phyloP scores from a whole-genome alignment of 257 asterid species.

The Schizonepeta tenuifolia region DNA sequence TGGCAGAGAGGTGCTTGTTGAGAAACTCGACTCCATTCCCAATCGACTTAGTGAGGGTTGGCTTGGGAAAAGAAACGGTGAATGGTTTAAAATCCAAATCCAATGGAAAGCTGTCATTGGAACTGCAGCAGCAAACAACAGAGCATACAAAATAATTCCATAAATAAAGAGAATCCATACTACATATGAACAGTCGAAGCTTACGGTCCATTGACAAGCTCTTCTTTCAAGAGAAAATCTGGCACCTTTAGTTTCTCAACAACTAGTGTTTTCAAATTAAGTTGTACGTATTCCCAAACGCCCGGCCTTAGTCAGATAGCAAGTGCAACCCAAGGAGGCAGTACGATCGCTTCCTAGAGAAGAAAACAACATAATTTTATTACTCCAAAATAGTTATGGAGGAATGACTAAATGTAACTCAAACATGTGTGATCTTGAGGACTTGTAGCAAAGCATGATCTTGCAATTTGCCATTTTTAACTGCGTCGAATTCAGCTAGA shows the following conservation, averaged over 20 bases:
- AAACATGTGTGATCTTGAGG: slow-evolving; percentile 78
- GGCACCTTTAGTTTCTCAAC: slow-evolving; percentile 88
- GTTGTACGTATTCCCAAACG: slow-evolving; percentile 86
- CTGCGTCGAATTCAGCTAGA: slow-evolving; percentile 74
- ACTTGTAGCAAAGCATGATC: slow-evolving; percentile 80
- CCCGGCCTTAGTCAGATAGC: slow-evolving; percentile 95
- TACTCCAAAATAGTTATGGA: too few relatives aligned
- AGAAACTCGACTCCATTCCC: slow-evolving; percentile 99
- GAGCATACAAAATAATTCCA: not conserved
- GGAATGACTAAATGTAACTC: slow-evolving; percentile 28
- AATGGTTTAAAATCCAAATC: slow-evolving; percentile 97
- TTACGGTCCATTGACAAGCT: slow-evolving; percentile 81
- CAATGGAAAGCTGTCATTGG: slow-evolving; percentile 73
- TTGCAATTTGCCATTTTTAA: slow-evolving; percentile 51
- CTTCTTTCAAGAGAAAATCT: slow-evolving; percentile 82
- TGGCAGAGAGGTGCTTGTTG: slow-evolving; percentile 91
- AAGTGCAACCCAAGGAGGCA: slow-evolving; percentile 94
- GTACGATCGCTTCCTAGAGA: slow-evolving; percentile 78
- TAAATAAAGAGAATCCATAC: too few relatives aligned
- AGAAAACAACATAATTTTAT: too few relatives aligned
- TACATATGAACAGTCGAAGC: slow-evolving; percentile 1
- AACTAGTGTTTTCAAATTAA: slow-evolving; percentile 63
- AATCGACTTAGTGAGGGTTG: slow-evolving; percentile 90
- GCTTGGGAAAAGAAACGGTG: slow-evolving; percentile 84
- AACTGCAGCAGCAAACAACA: slow-evolving; percentile 47